Conservation (phyloP, 495 filamentous ascomycete genomes). For the Durotheca rogersii region DNA sequence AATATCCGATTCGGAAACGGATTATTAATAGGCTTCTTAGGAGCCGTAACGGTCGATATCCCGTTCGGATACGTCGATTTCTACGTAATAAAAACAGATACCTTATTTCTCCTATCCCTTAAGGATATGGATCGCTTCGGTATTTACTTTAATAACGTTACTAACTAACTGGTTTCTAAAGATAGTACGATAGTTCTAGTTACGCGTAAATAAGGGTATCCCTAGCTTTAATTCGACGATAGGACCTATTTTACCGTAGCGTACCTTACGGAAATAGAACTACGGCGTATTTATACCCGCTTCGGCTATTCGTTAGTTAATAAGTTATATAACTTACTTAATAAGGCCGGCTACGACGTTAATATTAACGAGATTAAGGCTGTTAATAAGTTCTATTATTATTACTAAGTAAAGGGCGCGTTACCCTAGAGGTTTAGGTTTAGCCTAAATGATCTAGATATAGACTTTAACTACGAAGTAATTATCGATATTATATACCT, state of each 20-base stretch:
- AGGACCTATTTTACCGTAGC: too few relatives aligned
- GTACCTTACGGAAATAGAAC: constrained; percentile 7
- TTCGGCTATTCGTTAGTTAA: neutral
- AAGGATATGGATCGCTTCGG: constrained; percentile 5
- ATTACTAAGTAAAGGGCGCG: too few relatives aligned
- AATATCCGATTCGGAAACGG: constrained; percentile 5
- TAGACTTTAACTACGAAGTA: constrained; percentile 25
- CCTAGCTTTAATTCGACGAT: too few relatives aligned
- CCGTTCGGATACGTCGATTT: neutral
- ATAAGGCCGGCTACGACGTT: constrained; percentile 11
- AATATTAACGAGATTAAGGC: too few relatives aligned
- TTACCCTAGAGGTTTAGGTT: too few relatives aligned
- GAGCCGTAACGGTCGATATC: neutral
- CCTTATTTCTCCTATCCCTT: neutral
- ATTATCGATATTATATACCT: constrained; percentile 25
- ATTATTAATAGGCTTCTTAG: neutral
- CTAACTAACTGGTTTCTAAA: too few relatives aligned
- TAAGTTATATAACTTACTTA: constrained; percentile 1
- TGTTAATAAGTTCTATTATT: too few relatives aligned
- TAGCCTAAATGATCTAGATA: constrained; percentile 14
- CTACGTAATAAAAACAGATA: neutral
- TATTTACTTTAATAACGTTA: neutral
- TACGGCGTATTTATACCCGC: neutral
- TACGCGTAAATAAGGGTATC: too few relatives aligned
- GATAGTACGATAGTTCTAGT: too few relatives aligned